These are phyloP conservation scores for Tuber magnatum DNA, from an alignment of 495 filamentous ascomycete genomes.

Conservation along the genomic window DNA sequence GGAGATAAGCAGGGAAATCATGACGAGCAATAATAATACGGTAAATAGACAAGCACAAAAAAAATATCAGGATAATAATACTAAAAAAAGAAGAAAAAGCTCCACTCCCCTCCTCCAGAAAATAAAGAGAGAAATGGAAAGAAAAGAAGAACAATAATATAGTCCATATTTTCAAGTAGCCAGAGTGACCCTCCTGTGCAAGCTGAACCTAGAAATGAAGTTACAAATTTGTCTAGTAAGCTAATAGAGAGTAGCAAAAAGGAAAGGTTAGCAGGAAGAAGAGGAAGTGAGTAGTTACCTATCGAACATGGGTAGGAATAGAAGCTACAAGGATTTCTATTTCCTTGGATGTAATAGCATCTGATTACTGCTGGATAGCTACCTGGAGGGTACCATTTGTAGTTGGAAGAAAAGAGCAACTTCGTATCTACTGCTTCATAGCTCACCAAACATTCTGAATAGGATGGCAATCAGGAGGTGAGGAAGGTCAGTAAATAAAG, in stretches of 20 bases:
- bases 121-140: no score
- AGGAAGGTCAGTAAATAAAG: slow-evolving; percentile 1
- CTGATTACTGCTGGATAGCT: slow-evolving; percentile 12
- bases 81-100: neutral
- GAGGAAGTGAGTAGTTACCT: neutral
- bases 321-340: neutral
- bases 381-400: neutral
- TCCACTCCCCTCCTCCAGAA: no score
- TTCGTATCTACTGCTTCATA: slow-evolving; percentile 1
- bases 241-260: no score
- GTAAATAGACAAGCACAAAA: neutral
- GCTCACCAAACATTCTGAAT: slow-evolving; percentile 11
- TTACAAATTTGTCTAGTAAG: no score
- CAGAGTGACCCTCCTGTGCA: neutral
- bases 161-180: neutral
- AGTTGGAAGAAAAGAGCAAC: neutral
- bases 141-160: neutral
- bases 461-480: slow-evolving; percentile 1
- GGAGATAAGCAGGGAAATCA: neutral
- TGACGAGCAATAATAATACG: neutral
- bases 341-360: neutral
- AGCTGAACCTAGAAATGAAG: neutral
- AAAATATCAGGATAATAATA: neutral
- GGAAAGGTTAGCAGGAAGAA: neutral
- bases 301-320: neutral